Evolutionary conservation across 371 early-diverging fungal species (phyloP).

Genomic region (Batrachochytrium dendrobatidis): DNA sequence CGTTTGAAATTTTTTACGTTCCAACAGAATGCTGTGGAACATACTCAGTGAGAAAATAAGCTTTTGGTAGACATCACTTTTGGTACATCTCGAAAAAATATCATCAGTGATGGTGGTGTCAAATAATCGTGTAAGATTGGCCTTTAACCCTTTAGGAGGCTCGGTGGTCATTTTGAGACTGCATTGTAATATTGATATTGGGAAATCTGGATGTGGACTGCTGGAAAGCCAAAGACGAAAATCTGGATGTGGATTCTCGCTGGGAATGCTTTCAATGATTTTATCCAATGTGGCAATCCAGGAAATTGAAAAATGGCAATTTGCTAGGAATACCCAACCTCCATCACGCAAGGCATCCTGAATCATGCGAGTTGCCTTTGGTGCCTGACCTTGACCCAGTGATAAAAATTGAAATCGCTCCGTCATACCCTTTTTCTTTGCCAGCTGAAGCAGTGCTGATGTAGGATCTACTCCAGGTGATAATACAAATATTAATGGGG

Average conservation of each 20-base stretch:
- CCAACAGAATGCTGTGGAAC: slow-evolving; percentile 44
- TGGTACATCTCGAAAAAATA: slow-evolving; percentile 28
- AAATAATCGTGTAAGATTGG: slow-evolving; percentile 39
- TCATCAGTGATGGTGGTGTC: slow-evolving; percentile 35
- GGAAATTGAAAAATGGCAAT: slow-evolving; percentile 47
- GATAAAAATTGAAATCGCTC: slow-evolving; percentile 42
- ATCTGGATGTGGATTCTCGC: slow-evolving; percentile 38
- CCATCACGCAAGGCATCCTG: slow-evolving; percentile 44
- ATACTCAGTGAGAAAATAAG: slow-evolving; percentile 43
- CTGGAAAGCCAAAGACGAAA: slow-evolving; percentile 50
- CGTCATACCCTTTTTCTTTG: slow-evolving; percentile 39
- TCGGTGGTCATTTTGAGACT: slow-evolving; percentile 55
- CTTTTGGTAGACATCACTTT: slow-evolving; percentile 34
- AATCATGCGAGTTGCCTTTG: slow-evolving; percentile 42
- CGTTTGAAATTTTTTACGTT: slow-evolving; percentile 45
- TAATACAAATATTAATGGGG: slow-evolving; percentile 46
- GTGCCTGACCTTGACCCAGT: slow-evolving; percentile 49
- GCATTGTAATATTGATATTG: slow-evolving; percentile 44
- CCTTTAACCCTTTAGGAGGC: slow-evolving; percentile 48
- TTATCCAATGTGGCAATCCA: slow-evolving; percentile 51
- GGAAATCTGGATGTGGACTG: slow-evolving; percentile 45
- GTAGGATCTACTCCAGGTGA: slow-evolving; percentile 49
- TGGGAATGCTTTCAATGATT: slow-evolving; percentile 39
- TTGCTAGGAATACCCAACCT: slow-evolving; percentile 50
- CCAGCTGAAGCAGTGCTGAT: slow-evolving; percentile 27